phyloP scores from a whole-genome alignment of 164 flowering plant genomes.

The Tetracentron sinense region DNA sequence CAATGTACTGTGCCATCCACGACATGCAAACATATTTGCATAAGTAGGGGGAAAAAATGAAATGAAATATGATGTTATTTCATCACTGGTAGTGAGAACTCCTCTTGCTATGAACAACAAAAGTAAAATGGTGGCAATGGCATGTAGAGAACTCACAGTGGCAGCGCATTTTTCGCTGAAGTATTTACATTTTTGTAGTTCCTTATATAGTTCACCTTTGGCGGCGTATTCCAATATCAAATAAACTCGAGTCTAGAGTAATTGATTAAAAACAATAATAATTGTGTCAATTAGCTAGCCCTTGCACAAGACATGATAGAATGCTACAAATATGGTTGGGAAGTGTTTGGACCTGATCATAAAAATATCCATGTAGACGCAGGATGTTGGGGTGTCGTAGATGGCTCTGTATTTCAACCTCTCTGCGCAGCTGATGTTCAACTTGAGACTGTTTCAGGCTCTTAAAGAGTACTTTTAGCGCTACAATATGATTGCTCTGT shows the following conservation, averaged over 20 bases:
- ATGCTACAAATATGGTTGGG: neutral
- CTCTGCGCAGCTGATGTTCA: constrained; percentile 94
- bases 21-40: neutral
- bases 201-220: constrained; percentile 93
- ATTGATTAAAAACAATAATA: neutral
- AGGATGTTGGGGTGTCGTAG: constrained; percentile 84
- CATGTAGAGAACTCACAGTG: constrained; percentile 57
- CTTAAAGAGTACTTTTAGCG: constrained; percentile 93
- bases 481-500: constrained; percentile 95
- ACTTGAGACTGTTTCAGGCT: constrained; percentile 93
- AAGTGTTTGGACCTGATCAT: constrained; percentile 64
- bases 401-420: constrained; percentile 95
- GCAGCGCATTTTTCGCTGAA: constrained; percentile 93
- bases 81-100: neutral
- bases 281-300: neutral
- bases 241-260: constrained; percentile 83
- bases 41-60: neutral
- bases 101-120: neutral
- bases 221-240: constrained; percentile 93
- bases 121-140: neutral
- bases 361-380: constrained; percentile 90
- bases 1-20: constrained; percentile 58
- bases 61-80: neutral
- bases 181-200: constrained; percentile 85
- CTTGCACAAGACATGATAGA: neutral